Evolutionary conservation across 2,329 filamentous ascomycete species (phyloP), one percentile per base, ranked within the genome.

Genomic region (Talaromyces funiculosus): DNA sequence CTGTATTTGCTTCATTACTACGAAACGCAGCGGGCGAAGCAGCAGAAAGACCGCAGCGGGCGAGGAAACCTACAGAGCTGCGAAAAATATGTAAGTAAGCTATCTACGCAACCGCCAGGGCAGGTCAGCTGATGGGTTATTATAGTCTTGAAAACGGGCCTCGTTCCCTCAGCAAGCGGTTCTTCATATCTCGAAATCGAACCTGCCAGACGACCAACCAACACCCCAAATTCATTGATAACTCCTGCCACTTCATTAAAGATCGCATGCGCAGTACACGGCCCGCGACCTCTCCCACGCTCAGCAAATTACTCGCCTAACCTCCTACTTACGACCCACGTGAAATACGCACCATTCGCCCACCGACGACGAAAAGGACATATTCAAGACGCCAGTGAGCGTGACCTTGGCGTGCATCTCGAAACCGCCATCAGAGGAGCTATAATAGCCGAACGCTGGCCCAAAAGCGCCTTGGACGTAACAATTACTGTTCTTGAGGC

Each of bases 381-480:
- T 72, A 79, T 96, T 22, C 86, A 92, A 51, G 93, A 97, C 73
- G 82, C 88, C 16, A 88, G 84, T 63, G 94, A 99, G 77, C 85
- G 92, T 55, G 94, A 99, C 71, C 82, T 99, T 1, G 90, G 90
- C 12, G 89, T 92, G 10, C 93, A 97, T 72, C 80, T 99, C 3
- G 92, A 97, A 75, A 93, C 91, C 16, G 92, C 94, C 26, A 81
- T 99, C 55, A 85, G 92, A 35, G 93, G 93, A 0, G 90, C 91
- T 7, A 86, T 97, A 55, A 93, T 97, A 70, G 92, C 91, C 14
- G 92, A 97, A 72, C 83, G 93, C 61, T 99, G 93, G 90, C 94
- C 94, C n/a, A 99, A 99, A 80, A 96, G 91, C 73, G 92, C 91
- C 47, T 87, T 96, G n/a, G 94, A 99, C 72, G 87, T 99, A 42